Percentiles rank a stretch among this genome's conserved stretches.
Evolutionary conservation across 371 early-diverging fungal genomes (phyloP).

Genomic region (Lichtheimia ramosa): DNA sequence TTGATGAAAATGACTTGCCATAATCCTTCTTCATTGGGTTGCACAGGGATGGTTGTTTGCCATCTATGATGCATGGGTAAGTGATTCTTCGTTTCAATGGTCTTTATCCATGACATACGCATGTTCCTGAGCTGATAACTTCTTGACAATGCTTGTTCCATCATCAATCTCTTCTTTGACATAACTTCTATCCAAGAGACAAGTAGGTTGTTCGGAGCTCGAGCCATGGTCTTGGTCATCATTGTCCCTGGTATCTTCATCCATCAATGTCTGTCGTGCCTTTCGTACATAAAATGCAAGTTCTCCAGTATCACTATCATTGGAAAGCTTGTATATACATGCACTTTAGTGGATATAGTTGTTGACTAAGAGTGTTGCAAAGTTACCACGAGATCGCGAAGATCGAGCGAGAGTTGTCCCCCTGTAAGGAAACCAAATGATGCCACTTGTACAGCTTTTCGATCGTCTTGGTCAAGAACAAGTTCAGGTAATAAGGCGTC

Average conservation of each 20-base stretch:
- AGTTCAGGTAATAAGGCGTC: slow-evolving; percentile 26
- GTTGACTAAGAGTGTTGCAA: too few relatives aligned
- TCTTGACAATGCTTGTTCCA: slow-evolving; percentile 20
- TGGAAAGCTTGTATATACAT: slow-evolving; percentile 8
- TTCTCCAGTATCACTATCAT: slow-evolving; percentile 17
- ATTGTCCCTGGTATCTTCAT: slow-evolving; percentile 5
- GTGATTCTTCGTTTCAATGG: too few relatives aligned
- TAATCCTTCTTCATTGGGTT: slow-evolving; percentile 38
- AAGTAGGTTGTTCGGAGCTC: slow-evolving; percentile 6
- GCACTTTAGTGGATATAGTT: too few relatives aligned
- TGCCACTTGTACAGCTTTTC: slow-evolving; percentile 40
- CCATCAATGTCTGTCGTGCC: slow-evolving; percentile 17
- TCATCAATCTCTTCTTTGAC: slow-evolving; percentile 35
- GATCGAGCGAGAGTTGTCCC: slow-evolving; percentile 38
- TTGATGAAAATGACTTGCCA: slow-evolving; percentile 52
- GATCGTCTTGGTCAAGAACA: slow-evolving; percentile 39
- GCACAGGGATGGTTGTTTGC: slow-evolving; percentile 24
- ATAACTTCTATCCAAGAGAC: slow-evolving; percentile 30
- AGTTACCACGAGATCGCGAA: slow-evolving; percentile 42
- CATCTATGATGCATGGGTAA: slow-evolving; percentile 15
- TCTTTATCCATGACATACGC: neutral
- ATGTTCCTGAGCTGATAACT: slow-evolving; percentile 8
- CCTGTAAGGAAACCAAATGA: slow-evolving; percentile 55
- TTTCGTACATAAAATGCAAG: slow-evolving; percentile 41
- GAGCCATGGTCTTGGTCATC: slow-evolving; percentile 4